Percentiles rank a stretch among this genome's conserved stretches.
phyloP scores from a whole-genome alignment of 2,329 filamentous ascomycete species.

The Lachnum nothofagi region DNA sequence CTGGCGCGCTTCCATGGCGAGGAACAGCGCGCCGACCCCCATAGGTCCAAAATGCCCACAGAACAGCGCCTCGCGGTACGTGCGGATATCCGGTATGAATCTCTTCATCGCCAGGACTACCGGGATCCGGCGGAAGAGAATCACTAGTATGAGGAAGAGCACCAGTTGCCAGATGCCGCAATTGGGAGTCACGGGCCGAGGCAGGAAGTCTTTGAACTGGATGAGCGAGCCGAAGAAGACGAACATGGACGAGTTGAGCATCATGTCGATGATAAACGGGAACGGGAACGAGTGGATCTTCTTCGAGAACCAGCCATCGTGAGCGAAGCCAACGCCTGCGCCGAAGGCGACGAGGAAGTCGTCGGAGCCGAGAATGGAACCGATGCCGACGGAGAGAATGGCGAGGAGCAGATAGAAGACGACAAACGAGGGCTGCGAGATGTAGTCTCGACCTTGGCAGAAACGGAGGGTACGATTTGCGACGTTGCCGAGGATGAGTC shows the following conservation, averaged over 20 bases:
- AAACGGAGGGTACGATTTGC: conserved; percentile 47
- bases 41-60: conserved; percentile 54
- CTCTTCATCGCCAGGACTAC: conserved; percentile 44
- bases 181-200: conserved; percentile 36
- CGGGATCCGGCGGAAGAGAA: conserved; percentile 49
- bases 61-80: conserved; percentile 49
- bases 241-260: conserved; percentile 52
- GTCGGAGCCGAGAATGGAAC: conserved; percentile 46
- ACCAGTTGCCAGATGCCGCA: conserved; percentile 39
- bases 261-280: conserved; percentile 46
- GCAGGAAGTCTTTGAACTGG: conserved; percentile 43
- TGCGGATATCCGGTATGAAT: conserved; percentile 44
- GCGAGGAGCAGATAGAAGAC: conserved; percentile 53
- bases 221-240: conserved; percentile 52
- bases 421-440: conserved; percentile 45
- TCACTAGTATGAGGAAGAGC: conserved; percentile 43
- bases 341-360: conserved; percentile 54
- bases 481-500: conserved; percentile 41
- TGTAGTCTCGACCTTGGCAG: conserved; percentile 40
- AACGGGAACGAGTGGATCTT: conserved; percentile 43
- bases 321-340: conserved; percentile 50
- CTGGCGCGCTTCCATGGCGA: conserved; percentile 52
- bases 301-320: conserved; percentile 48
- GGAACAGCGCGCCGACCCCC: conserved; percentile 51
- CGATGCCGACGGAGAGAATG: conserved; percentile 47